Base-by-base conservation (phyloP, 805 yeast species). In the Kregervanrija pseudodelftensis region DNA sequence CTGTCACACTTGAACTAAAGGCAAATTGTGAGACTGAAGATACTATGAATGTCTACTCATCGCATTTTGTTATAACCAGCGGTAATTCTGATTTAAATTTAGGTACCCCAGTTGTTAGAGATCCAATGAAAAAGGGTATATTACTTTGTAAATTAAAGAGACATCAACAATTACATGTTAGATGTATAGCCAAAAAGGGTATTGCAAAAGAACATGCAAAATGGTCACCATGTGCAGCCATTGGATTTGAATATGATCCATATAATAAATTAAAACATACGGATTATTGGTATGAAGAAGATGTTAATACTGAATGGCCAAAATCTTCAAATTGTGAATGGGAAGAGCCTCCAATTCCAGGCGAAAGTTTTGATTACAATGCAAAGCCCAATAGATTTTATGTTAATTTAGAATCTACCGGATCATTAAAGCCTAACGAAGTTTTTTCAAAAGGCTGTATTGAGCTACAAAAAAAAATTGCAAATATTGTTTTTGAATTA, bases 191-290 rank as follows among this genome's bases (percentile, higher is more conserved):
- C 44, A 93, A 93, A 66, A 93, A 93, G 70, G 99, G 98, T 37
- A 89, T 89, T 47, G 86, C 96, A 41, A 90, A 90, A 63, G 99
- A 93, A 63, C 99, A 93, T 61, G 96, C 99, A 41, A 93, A 93
- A 61, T 93, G 99, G 99, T 82, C 93, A 7, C 97, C 99, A 11
- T 85, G 95, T 53, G 77, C 97, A 0, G 98, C 98, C 16, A 77
- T 91, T 44, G 97, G 95, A 14, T 91, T 91, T 58, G 99, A 91
- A 65, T 91, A 91, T 60, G 99, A 91, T 59, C 99, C 99, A n/a
- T 91, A 96, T 95, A 93, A 93, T 67, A 93, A 91, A 67, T 74
- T 93, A 57, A 83, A 85, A 61, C 99, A 93, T 63, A 93, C 99
- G 0, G 96, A 89, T 56, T 86, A 77, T 60, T 93, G 99, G 99